phyloP scores from a whole-genome alignment of 2,329 filamentous ascomycete genomes.

The Alternaria rosae region DNA sequence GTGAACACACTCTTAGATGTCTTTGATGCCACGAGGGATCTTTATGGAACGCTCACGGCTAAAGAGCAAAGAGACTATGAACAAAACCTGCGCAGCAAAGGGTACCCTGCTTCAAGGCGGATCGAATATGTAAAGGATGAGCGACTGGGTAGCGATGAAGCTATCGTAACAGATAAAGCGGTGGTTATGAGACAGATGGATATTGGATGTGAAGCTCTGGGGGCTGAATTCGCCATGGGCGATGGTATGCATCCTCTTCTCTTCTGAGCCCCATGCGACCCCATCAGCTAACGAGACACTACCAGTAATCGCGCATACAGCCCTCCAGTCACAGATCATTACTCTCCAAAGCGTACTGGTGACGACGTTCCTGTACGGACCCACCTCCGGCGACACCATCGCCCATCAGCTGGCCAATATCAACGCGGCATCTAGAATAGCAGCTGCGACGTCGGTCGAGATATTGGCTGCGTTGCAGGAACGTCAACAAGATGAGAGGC shows the following conservation, averaged over 20 bases:
- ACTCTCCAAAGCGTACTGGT: constrained; percentile 42
- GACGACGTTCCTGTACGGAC: constrained; percentile 46
- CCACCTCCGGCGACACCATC: constrained; percentile 42
- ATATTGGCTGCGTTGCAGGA: constrained; percentile 36
- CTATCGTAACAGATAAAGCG: constrained; percentile 42
- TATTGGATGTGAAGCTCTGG: constrained; percentile 38
- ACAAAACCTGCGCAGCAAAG: constrained; percentile 34
- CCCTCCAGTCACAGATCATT: constrained; percentile 47
- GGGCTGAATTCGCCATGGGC: constrained; percentile 40
- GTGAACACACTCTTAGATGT: constrained; percentile 43
- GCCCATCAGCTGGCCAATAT: constrained; percentile 42
- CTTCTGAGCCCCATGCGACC: neutral
- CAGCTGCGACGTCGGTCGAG: constrained; percentile 39
- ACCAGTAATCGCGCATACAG: constrained; percentile 41
- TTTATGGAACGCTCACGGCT: constrained; percentile 38
- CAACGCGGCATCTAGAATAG: constrained; percentile 39
- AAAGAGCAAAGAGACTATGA: constrained; percentile 48
- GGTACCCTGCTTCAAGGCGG: constrained; percentile 38
- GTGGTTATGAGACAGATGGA: constrained; percentile 42
- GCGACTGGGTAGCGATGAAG: constrained; percentile 32
- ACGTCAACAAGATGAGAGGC: constrained; percentile 30
- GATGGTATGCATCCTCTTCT: constrained; percentile 35
- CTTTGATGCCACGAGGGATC: constrained; percentile 46
- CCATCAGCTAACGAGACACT: constrained; percentile 1
- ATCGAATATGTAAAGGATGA: constrained; percentile 40